Evolutionary conservation across 2,329 filamentous ascomycete species (phyloP).

Genomic region (Fusarium solani-melongenae): DNA sequence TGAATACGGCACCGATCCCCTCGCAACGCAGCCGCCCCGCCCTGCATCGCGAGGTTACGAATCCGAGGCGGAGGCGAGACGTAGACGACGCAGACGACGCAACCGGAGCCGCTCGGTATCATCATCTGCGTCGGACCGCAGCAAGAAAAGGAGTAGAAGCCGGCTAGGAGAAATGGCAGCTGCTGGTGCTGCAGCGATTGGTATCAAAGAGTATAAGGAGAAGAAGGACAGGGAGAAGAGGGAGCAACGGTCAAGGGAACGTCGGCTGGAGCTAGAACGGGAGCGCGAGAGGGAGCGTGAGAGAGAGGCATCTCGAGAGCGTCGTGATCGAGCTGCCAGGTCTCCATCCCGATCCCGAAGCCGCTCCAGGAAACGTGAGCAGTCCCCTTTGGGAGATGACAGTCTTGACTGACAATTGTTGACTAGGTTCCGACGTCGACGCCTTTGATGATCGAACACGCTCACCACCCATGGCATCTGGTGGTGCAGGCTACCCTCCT

Average conservation of each 20-base stretch:
- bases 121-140: constrained; percentile 48
- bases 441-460: constrained; percentile 51
- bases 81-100: constrained; percentile 52
- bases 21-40: constrained; percentile 56
- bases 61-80: constrained; percentile 59
- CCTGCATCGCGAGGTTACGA: constrained; percentile 56
- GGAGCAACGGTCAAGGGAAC: constrained; percentile 51
- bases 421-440: constrained; percentile 45
- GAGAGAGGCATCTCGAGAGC: constrained; percentile 30
- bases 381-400: constrained; percentile 7
- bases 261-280: constrained; percentile 37
- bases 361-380: constrained; percentile 46
- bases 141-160: constrained; percentile 64
- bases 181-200: constrained; percentile 70
- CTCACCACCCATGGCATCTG: constrained; percentile 63
- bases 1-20: constrained; percentile 72
- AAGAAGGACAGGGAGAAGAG: constrained; percentile 49
- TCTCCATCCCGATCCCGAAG: constrained; percentile 36
- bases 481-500: constrained; percentile 61
- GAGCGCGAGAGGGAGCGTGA: constrained; percentile 40
- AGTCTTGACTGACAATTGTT: constrained; percentile 24
- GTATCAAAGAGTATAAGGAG: constrained; percentile 70
- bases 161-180: constrained; percentile 65
- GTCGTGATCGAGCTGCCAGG: constrained; percentile 45
- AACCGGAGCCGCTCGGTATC: constrained; percentile 48